Evolutionary conservation across 352 stramenopile genomes (phyloP).

Genomic region (Phytopythium helicoides): DNA sequence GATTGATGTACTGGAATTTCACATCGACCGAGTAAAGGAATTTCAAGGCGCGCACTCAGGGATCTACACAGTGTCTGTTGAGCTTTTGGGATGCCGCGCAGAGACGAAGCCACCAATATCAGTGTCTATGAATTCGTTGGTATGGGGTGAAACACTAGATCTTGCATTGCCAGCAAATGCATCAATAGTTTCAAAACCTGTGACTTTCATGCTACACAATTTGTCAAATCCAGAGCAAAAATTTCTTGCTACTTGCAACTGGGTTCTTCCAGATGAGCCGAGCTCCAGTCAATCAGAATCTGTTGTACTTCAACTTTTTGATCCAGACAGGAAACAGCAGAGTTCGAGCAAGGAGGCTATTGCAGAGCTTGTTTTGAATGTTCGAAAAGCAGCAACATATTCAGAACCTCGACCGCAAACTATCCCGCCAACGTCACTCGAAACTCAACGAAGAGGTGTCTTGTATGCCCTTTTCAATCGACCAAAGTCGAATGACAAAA

Average conservation of each 20-base stretch:
- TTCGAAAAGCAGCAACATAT: background rate
- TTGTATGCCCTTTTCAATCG: background rate
- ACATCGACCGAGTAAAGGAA: slow-evolving; percentile 8
- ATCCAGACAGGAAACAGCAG: background rate
- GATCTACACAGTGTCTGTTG: slow-evolving; percentile 10
- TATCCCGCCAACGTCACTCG: no score
- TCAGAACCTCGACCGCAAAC: background rate
- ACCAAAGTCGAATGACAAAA: background rate
- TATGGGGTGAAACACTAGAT: slow-evolving; percentile 2
- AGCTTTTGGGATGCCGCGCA: slow-evolving; percentile 16
- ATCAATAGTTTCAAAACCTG: background rate
- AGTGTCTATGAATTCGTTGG: background rate
- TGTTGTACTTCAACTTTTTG: slow-evolving; percentile 2
- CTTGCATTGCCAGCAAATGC: background rate
- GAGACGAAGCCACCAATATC: slow-evolving; percentile 24
- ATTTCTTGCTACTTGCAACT: background rate
- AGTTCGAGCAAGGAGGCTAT: background rate
- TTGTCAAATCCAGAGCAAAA: background rate
- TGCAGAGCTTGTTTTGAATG: background rate
- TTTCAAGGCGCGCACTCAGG: slow-evolving; percentile 1
- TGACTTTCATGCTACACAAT: background rate
- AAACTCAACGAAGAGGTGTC: background rate
- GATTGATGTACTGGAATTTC: slow-evolving; percentile 5
- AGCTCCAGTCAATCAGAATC: background rate
- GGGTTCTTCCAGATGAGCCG: background rate